Evolutionary conservation across 139 green algal species (phyloP), one percentile per base, ranked within the genome.

Genomic region (Closterium sp.): DNA sequence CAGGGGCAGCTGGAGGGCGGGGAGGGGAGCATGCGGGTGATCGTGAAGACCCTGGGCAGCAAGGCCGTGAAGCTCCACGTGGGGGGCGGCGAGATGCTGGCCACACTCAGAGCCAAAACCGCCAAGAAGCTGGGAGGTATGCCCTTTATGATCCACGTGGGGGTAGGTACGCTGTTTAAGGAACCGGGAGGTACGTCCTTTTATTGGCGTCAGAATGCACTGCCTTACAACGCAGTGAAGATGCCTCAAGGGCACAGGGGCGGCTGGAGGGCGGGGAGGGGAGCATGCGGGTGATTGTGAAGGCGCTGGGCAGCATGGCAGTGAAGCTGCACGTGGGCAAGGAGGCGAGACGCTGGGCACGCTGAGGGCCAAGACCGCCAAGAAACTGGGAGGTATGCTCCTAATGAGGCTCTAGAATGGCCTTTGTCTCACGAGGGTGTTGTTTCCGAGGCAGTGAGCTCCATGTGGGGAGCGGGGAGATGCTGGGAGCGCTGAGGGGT

Each of bases 1-100:
- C 33, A 81, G 16, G 83, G 88, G 32, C 28, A 34, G 3, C 8
- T 76, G 87, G 19, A 90, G 28, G 19, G n/a, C 12, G 28, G 25
- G 28, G 90, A 33, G 36, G 30, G 85, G 32, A 90, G 16, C 19
- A 85, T 94, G 34, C 85, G 31, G 43, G 23, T 94, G 30, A 88
- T 94, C 23, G 32, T 94, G 43, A 92, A 85, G 21, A 85, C 92
- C 2, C 85, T 94, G 28, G 64, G 81, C 34, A 91, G 92, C n/a
- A 92, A 91, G 35, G 66, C 33, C 7, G 86, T 31, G 21, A 92
- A 85, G 90, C 19, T 93, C 25, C 90, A 92, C 16, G 38, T 94
- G 85, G 32, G 16, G 2, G 90, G n/a, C 1, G 31, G 9, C 12
- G 84, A 87, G 28, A 33, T 83, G 33, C 33, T 92, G 33, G 88